phyloP scores from a whole-genome alignment of 2,329 filamentous ascomycete species.

The Acephala macrosclerotiorum region DNA sequence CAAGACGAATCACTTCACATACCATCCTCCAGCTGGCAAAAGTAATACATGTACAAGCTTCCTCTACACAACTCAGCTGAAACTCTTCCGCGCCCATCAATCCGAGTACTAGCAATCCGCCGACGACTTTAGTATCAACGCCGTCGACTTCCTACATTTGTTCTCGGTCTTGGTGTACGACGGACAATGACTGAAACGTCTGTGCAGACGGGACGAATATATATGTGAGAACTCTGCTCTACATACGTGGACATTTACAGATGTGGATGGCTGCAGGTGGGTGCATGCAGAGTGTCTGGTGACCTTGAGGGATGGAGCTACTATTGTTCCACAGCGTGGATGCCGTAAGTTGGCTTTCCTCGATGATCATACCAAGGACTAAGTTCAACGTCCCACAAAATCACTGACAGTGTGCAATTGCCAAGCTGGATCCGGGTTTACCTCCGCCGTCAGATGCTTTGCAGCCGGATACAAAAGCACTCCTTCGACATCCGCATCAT shows the following conservation, averaged over 20 bases:
- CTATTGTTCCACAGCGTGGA: constrained; percentile 1
- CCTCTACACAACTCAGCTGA: neutral
- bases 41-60: neutral
- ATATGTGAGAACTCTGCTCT: neutral
- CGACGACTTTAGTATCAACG: neutral
- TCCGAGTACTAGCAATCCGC: neutral
- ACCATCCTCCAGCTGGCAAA: neutral
- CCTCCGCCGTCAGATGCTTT: no score
- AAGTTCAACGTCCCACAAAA: no score
- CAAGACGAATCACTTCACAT: neutral
- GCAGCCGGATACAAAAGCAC: no score
- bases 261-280: neutral
- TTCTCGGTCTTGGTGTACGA: neutral
- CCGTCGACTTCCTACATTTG: neutral
- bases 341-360: neutral
- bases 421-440: no score
- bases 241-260: neutral
- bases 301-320: neutral
- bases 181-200: neutral
- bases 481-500: no score
- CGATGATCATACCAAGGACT: no score
- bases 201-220: neutral
- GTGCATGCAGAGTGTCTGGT: neutral
- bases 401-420: no score
- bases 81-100: neutral